A percentile compares a stretch with the other conserved stretches of the same genome.
These are phyloP conservation scores for Oenanthe sinensis DNA, from an alignment of 129 eudicot species.

Conservation along the genomic window DNA sequence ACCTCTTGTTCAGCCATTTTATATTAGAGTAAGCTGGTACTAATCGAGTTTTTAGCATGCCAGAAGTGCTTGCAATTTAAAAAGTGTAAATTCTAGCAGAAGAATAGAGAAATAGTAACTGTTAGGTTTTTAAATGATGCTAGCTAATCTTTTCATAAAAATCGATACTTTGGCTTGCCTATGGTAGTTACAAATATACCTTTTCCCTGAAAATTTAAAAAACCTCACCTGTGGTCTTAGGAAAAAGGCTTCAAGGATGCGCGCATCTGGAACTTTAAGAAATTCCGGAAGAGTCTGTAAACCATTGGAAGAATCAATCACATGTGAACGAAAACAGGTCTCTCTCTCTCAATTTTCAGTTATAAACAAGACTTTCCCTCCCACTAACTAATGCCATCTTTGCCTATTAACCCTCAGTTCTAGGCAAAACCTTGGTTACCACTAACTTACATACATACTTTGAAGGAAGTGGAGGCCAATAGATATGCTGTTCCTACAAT, in stretches of 20 bases:
- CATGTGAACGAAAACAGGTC: constrained; percentile 36
- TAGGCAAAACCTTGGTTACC: too few relatives aligned
- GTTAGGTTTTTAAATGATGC: neutral
- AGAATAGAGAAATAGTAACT: neutral
- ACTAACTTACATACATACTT: too few relatives aligned
- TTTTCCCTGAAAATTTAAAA: too few relatives aligned
- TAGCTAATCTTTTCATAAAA: neutral
- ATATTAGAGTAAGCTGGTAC: too few relatives aligned
- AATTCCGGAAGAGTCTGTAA: constrained; percentile 36
- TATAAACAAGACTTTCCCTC: neutral
- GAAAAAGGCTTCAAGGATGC: constrained; percentile 31
- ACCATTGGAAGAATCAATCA: constrained; percentile 42
- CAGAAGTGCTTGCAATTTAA: too few relatives aligned
- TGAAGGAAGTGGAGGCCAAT: too few relatives aligned
- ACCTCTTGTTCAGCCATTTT: neutral
- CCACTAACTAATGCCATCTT: neutral
- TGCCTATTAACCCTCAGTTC: neutral
- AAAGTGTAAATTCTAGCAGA: too few relatives aligned
- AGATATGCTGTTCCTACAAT: too few relatives aligned
- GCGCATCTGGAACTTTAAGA: constrained; percentile 35
- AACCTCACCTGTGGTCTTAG: constrained; percentile 30
- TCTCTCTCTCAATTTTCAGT: too few relatives aligned
- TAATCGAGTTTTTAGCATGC: neutral
- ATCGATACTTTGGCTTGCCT: neutral
- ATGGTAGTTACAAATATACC: neutral